A percentile compares a stretch with the other conserved stretches of the same genome.
phyloP scores from a whole-genome alignment of 805 yeast genomes.

The Scheffersomyces ergatensis region DNA sequence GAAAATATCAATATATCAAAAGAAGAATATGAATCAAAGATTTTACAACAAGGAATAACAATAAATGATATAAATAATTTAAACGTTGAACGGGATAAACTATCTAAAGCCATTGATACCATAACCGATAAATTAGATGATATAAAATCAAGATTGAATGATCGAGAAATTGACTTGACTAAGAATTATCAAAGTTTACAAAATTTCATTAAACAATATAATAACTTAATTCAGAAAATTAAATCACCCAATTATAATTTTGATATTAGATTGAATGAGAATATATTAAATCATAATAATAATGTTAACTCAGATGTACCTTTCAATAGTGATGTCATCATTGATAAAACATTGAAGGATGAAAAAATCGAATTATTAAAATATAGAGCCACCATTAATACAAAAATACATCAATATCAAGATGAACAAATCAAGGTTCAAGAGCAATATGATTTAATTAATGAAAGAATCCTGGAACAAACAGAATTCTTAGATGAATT shows the following conservation, averaged over 20 bases:
- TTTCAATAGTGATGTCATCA: constrained; percentile 20
- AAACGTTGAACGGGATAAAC: constrained; percentile 58
- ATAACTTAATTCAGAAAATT: constrained; percentile 50
- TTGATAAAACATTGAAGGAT: constrained; percentile 45
- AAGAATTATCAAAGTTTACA: constrained; percentile 51
- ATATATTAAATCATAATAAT: constrained; percentile 1
- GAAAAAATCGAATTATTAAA: constrained; percentile 41
- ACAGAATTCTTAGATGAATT: constrained; percentile 55
- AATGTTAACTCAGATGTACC: constrained; percentile 5
- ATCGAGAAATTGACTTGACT: constrained; percentile 50
- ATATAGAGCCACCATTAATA: constrained; percentile 32
- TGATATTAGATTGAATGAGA: constrained; percentile 34
- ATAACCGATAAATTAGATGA: constrained; percentile 44
- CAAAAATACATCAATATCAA: constrained; percentile 46
- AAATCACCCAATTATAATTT: constrained; percentile 26
- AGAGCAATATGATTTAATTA: constrained; percentile 55
- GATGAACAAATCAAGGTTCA: constrained; percentile 59
- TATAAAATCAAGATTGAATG: constrained; percentile 41
- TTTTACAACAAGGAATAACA: constrained; percentile 56
- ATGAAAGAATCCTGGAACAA: constrained; percentile 55
- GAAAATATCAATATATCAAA: constrained; percentile 36
- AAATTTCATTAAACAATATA: constrained; percentile 53
- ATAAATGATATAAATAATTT: constrained; percentile 62
- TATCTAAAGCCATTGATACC: constrained; percentile 52
- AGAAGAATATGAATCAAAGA: constrained; percentile 36